These are phyloP conservation scores for Stephania yunnanensis DNA, from an alignment of 164 flowering plant genomes.

Conservation along the genomic window DNA sequence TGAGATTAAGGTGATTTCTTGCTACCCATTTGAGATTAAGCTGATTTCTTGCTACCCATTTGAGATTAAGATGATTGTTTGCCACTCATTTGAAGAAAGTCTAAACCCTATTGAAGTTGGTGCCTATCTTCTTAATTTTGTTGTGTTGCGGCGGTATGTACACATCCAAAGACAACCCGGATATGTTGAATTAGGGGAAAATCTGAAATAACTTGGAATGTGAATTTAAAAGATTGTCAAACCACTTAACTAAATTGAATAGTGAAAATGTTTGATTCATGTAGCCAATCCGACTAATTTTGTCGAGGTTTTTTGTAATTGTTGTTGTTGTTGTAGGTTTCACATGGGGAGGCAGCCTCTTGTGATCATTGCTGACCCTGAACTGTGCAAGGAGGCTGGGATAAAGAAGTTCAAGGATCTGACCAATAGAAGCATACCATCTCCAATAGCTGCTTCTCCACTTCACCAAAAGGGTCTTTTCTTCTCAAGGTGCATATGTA, in stretches of 20 bases:
- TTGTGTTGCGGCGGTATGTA: not conserved
- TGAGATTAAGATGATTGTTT: not conserved
- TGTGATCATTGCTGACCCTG: conserved; percentile 82
- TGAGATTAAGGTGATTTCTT: too few species aligned
- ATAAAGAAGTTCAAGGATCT: conserved; percentile 86
- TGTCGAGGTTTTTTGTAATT: not conserved
- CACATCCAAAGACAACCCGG: too few species aligned
- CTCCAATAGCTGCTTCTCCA: conserved; percentile 87
- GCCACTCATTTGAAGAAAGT: not conserved
- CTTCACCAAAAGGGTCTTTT: conserved; percentile 95
- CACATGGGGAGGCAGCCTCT: conserved; percentile 96
- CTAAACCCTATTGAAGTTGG: not conserved
- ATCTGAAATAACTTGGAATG: too few species aligned
- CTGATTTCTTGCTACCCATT: too few species aligned
- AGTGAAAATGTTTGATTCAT: too few species aligned
- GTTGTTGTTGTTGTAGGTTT: conserved; percentile 43
- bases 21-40: too few species aligned
- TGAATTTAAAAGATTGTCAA: too few species aligned
- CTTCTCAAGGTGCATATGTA: conserved; percentile 59
- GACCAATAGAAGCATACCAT: conserved; percentile 85
- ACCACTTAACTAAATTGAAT: too few species aligned
- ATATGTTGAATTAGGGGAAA: too few species aligned
- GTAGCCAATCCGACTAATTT: too few species aligned
- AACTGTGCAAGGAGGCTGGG: conserved; percentile 82
- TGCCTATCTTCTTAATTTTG: not conserved